phyloP scores from a whole-genome alignment of 2,329 filamentous ascomycete species.

The Pyricularia pennisetigena region DNA sequence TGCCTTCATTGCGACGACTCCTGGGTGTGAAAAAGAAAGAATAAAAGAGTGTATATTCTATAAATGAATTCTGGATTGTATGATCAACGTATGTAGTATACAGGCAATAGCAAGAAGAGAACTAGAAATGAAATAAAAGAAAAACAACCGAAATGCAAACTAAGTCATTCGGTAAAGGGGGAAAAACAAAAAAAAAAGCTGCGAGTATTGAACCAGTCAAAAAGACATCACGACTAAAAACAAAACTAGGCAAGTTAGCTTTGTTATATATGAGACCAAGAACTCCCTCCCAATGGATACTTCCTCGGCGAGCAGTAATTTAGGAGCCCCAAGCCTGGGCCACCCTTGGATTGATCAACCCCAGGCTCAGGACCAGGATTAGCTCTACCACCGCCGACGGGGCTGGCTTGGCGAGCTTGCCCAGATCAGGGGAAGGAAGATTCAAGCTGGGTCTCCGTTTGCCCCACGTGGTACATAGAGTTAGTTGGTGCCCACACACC shows the following conservation, averaged over 20 bases:
- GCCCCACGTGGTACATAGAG: no score
- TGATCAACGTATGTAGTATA: neutral
- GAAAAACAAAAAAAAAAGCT: neutral
- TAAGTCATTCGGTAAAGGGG: neutral
- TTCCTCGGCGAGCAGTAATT: neutral
- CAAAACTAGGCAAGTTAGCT: neutral
- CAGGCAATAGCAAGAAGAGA: neutral
- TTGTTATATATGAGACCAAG: neutral
- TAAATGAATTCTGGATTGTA: neutral
- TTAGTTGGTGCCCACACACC: neutral
- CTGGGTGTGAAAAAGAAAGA: neutral
- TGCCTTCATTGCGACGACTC: constrained; percentile 6
- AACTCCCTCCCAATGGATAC: neutral
- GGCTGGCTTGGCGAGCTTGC: neutral
- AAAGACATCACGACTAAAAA: neutral
- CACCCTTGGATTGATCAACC: neutral
- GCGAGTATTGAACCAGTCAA: neutral
- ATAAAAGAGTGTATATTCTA: neutral
- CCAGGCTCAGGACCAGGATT: neutral
- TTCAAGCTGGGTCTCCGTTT: neutral
- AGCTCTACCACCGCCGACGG: neutral
- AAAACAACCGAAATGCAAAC: neutral
- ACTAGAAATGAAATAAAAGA: neutral
- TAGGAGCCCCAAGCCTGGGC: neutral
- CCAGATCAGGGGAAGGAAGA: neutral